phyloP scores from a whole-genome alignment of 2,329 filamentous ascomycete species.

The Aphanoascus verrucosus region DNA sequence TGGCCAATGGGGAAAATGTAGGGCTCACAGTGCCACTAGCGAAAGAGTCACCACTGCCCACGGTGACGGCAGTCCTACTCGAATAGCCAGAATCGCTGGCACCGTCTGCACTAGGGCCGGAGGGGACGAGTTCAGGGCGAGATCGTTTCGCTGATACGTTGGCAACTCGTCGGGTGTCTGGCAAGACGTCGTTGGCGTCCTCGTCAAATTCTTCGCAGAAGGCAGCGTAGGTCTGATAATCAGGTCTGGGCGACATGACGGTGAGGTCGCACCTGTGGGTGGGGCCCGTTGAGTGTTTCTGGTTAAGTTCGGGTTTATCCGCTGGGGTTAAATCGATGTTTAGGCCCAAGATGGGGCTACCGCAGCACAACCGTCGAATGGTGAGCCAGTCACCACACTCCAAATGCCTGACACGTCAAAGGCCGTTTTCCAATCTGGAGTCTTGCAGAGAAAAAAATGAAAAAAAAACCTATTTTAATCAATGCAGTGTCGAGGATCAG shows the following conservation, averaged over 20 bases:
- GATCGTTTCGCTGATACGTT: constrained; percentile 43
- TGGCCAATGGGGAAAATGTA: constrained; percentile 30
- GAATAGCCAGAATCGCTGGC: constrained; percentile 54
- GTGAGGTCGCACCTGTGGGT: constrained; percentile 11
- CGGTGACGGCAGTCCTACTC: constrained; percentile 46
- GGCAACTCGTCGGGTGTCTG: constrained; percentile 41
- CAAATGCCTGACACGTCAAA: constrained; percentile 8
- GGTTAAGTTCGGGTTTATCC: constrained; percentile 15
- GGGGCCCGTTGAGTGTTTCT: constrained; percentile 7
- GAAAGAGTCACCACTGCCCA: constrained; percentile 43
- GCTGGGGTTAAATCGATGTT: constrained; percentile 12
- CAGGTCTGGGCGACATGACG: constrained; percentile 30
- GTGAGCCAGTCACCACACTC: constrained; percentile 9
- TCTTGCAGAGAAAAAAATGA: neutral
- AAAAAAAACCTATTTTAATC: constrained; percentile 1
- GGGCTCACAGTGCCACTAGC: constrained; percentile 34
- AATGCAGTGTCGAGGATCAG: constrained; percentile 1
- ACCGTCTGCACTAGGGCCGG: constrained; percentile 32
- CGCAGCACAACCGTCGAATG: constrained; percentile 6
- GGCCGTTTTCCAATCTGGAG: constrained; percentile 4
- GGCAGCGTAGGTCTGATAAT: constrained; percentile 28
- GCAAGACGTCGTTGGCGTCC: constrained; percentile 32
- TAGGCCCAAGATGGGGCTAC: constrained; percentile 13
- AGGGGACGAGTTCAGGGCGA: constrained; percentile 33
- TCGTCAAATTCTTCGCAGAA: constrained; percentile 42